Base-by-base conservation (phyloP, 2,329 filamentous ascomycete species). In the Botrytis fabae region DNA sequence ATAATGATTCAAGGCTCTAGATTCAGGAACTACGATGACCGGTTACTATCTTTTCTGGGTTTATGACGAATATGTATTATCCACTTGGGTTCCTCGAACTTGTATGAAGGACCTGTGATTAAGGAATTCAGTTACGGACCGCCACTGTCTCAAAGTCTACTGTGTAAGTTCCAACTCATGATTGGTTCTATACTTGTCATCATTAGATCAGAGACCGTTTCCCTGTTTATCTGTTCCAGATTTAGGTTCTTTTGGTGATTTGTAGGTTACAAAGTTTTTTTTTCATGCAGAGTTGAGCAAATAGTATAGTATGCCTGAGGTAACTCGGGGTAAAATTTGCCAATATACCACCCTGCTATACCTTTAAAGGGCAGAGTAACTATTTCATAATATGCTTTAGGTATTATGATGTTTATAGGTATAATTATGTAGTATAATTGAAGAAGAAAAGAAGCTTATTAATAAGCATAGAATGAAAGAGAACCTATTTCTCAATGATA, bases 81-180 rank as follows among this genome's bases (percentile, higher is more conserved):
- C 9, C 20, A 8, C 20, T 2, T 22, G 5, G 5, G 5, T 25
- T 25, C 2, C 10, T 22, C 2, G 1, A 2, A 57, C 3, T 28
- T 9, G 3, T 14, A 18, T 8, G 6, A 1, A 18, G 28, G 3
- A 18, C n/a, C n/a, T 3, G 12, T 12, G 25, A 28, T 28, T 6
- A 8, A 18, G 9, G 5, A 18, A 28, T 1, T 16, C 5, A 54
- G 16, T 4, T 8, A 18, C 28, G 5, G 14, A n/a, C 25, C 16
- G 5, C 6, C 16, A 7, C 12, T 54, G 0, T 18, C n/a, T 54
- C 12, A 25, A 54, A 18, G n/a, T n/a, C 4, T 51, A n/a, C 14
- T 20, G 10, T 48, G 8, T 25, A 2, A 25, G 10, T 1, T 48
- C 7, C 4, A 25, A 12, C 22, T 48, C 46, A 25, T 48, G 44